Base-by-base conservation (phyloP, 2,329 filamentous ascomycete genomes). In the Lachnellula arida region DNA sequence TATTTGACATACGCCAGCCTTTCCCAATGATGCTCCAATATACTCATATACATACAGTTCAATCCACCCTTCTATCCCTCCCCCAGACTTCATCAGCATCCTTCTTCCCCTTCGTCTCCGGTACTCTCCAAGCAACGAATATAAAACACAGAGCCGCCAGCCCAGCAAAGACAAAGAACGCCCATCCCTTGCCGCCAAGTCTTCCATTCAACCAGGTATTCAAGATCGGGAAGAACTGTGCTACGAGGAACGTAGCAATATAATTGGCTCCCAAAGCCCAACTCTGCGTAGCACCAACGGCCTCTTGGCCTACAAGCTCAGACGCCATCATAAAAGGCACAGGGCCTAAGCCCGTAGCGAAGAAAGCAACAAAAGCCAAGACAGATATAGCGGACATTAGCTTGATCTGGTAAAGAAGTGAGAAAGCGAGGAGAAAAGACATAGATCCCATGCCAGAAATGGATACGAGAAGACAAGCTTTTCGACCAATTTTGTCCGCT, bases 291-390 rank as follows among this genome's bases (percentile, higher is more conserved):
- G 93, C 91, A 1, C 93, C 92, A 0, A 97, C 91, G 0, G 93
- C 94, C 69, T 96, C 91, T 12, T 91, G 86, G 0, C 86, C 88
- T 0, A 97, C 94, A 2, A 97, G 81, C 72, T 97, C 94, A 1
- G 89, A 92, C 0, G 92, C 87, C 47, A 99, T 80, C 63, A 97
- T 95, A 72, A 97, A 99, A 0, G 94, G 94, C 0, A 99, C 90
- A 0, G 94, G 94, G 0, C 94, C 94, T 0, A 99, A 80, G 0
- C 94, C 94, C 14, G 96, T 81, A 0, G 89, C 94, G 65, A 97
- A 99, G 67, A 88, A 91, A 4, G 84, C 87, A 2, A 97, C 94
- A 67, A 97, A 99, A 25, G 87, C 75, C 11, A 97, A 77, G 0
- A 95, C 91, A 0, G 90, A 84, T 0, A 96, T 68, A 0, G 91